phyloP scores from a whole-genome alignment of 2,329 filamentous ascomycete genomes.

The Escovopsis sp. region DNA sequence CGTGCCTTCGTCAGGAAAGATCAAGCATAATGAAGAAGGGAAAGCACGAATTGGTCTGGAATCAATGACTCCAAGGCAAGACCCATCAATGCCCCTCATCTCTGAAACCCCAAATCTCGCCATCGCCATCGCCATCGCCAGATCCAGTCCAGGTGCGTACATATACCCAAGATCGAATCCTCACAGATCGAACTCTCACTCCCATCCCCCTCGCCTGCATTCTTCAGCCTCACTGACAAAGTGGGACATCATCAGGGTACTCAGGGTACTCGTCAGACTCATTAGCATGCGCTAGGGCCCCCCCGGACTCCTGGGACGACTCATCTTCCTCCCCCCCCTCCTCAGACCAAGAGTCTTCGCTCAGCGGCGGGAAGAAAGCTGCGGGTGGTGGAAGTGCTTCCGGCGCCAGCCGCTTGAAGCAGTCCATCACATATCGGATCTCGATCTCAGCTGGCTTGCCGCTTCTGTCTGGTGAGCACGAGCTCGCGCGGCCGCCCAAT shows the following conservation, averaged over 20 bases:
- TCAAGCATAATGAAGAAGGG: too few species aligned
- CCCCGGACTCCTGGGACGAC: conserved; percentile 18
- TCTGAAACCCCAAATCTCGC: too few species aligned
- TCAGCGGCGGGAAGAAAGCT: conserved; percentile 35
- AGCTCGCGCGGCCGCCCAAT: conserved; percentile 15
- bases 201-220: too few species aligned
- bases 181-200: too few species aligned
- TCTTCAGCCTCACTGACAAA: conserved; percentile 18
- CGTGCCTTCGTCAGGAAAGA: too few species aligned
- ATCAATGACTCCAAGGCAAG: too few species aligned
- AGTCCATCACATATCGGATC: conserved; percentile 31
- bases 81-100: too few species aligned
- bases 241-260: conserved; percentile 24
- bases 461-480: conserved; percentile 1
- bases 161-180: too few species aligned
- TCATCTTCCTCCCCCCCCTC: conserved; percentile 17
- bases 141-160: too few species aligned
- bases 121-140: too few species aligned
- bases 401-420: conserved; percentile 29
- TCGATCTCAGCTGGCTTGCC: conserved; percentile 13
- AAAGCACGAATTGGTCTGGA: too few species aligned
- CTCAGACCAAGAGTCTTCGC: conserved; percentile 22
- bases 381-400: conserved; percentile 36
- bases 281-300: conserved; percentile 20
- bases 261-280: conserved; percentile 28